Evolutionary conservation across 345 rosid genomes (phyloP).

Genomic region (Lumnitzera racemosa): DNA sequence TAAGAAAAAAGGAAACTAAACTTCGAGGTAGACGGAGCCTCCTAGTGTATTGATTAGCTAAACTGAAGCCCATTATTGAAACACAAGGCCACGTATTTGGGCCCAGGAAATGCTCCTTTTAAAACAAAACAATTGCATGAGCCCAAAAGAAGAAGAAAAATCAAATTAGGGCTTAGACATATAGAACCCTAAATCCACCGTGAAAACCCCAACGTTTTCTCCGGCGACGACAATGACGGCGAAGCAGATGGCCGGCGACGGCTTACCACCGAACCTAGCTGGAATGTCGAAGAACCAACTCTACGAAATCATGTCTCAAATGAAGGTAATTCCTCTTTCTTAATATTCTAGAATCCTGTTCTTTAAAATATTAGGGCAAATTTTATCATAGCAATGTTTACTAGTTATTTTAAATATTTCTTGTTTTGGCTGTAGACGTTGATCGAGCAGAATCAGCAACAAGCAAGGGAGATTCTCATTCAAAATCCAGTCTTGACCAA

Average conservation of each 20-base stretch:
- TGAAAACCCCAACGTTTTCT: not conserved
- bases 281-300: constrained; percentile 95
- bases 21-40: too few relatives aligned
- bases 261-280: constrained; percentile 57
- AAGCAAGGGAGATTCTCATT: constrained; percentile 77
- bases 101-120: too few relatives aligned
- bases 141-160: too few relatives aligned
- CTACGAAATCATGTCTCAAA: constrained; percentile 85
- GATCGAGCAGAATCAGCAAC: constrained; percentile 85
- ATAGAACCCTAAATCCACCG: too few relatives aligned
- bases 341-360: not conserved
- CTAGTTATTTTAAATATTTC: not conserved
- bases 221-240: constrained; percentile 48
- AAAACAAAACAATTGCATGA: too few relatives aligned
- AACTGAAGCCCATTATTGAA: too few relatives aligned
- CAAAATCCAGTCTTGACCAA: constrained; percentile 86
- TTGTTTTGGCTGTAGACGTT: constrained; percentile 32
- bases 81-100: too few relatives aligned
- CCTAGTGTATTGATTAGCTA: too few relatives aligned
- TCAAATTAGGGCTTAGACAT: too few relatives aligned
- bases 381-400: not conserved
- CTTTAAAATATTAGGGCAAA: not conserved
- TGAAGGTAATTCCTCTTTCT: constrained; percentile 46
- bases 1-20: too few relatives aligned
- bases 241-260: constrained; percentile 60